Conservation (phyloP, 2,329 filamentous ascomycete genomes). For the Hortaea sp. region DNA sequence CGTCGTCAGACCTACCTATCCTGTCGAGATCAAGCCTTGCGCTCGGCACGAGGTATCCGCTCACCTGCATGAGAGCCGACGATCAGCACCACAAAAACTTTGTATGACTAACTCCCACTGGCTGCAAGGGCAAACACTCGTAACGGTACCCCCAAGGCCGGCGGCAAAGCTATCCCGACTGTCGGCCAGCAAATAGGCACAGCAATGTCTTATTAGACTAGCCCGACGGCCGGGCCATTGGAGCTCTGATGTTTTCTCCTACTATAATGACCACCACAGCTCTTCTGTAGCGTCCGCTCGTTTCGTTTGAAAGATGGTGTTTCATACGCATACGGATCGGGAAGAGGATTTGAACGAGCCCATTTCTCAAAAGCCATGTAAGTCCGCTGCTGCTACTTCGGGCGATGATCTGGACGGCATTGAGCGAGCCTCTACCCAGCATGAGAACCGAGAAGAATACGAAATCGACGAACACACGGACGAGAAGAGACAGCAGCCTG, state of each 20-base stretch:
- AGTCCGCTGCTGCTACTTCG: slow-evolving; percentile 7
- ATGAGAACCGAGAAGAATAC: slow-evolving; percentile 3
- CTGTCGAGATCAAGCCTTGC: neutral
- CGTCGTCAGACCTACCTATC: neutral
- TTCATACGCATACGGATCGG: neutral
- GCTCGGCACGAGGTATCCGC: slow-evolving; percentile 3
- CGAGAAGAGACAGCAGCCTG: slow-evolving; percentile 1
- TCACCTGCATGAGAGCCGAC: neutral
- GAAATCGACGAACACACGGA: slow-evolving; percentile 4
- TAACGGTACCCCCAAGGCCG: neutral
- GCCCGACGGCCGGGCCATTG: no score
- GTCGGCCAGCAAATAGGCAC: neutral
- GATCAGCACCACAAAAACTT: neutral
- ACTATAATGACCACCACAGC: no score
- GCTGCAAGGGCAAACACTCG: neutral
- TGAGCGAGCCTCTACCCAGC: slow-evolving; percentile 11
- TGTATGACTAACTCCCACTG: neutral
- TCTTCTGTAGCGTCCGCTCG: neutral
- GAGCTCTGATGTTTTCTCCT: no score
- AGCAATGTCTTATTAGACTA: no score
- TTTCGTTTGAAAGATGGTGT: neutral
- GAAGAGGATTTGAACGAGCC: neutral
- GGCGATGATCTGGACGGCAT: slow-evolving; percentile 12
- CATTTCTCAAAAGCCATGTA: neutral
- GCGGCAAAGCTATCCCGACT: neutral